phyloP scores from a whole-genome alignment of 805 yeast species.

The Starmerella bombi region DNA sequence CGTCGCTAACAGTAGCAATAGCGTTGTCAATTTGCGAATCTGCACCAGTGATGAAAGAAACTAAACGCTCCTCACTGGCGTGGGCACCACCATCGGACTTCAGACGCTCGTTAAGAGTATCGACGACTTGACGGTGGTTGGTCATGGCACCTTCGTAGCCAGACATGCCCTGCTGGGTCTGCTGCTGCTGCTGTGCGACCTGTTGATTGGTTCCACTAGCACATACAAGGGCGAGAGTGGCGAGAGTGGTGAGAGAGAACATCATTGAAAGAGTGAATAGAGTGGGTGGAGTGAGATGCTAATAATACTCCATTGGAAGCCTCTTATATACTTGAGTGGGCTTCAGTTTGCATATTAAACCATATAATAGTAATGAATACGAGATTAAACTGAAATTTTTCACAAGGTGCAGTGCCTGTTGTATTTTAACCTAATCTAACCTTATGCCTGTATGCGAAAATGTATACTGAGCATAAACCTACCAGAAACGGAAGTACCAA shows the following conservation, averaged over 20 bases:
- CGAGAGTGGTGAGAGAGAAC: slow-evolving; percentile 6
- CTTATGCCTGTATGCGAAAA: too few relatives aligned
- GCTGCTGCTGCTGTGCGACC: background rate
- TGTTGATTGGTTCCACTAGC: background rate
- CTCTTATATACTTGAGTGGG: too few relatives aligned
- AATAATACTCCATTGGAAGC: too few relatives aligned
- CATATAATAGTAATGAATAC: too few relatives aligned
- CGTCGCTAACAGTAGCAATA: slow-evolving; percentile 9
- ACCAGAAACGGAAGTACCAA: too few relatives aligned
- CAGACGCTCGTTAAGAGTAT: slow-evolving; percentile 11
- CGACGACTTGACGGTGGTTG: slow-evolving; percentile 9
- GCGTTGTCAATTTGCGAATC: too few relatives aligned
- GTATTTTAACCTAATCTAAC: too few relatives aligned
- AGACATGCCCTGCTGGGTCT: background rate
- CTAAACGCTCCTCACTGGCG: slow-evolving; percentile 8
- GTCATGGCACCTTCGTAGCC: slow-evolving; percentile 11
- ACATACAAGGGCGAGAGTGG: slow-evolving; percentile 5
- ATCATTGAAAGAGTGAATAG: slow-evolving; percentile 5
- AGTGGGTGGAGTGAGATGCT: too few relatives aligned
- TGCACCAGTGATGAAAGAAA: slow-evolving; percentile 22
- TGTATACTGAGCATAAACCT: too few relatives aligned
- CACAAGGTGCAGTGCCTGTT: too few relatives aligned
- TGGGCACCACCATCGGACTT: slow-evolving; percentile 1
- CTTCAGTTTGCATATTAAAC: too few relatives aligned
- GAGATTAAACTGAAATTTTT: too few relatives aligned